Evolutionary conservation across 2,329 filamentous ascomycete species (phyloP).

Genomic region (Albifimbria verrucaria): DNA sequence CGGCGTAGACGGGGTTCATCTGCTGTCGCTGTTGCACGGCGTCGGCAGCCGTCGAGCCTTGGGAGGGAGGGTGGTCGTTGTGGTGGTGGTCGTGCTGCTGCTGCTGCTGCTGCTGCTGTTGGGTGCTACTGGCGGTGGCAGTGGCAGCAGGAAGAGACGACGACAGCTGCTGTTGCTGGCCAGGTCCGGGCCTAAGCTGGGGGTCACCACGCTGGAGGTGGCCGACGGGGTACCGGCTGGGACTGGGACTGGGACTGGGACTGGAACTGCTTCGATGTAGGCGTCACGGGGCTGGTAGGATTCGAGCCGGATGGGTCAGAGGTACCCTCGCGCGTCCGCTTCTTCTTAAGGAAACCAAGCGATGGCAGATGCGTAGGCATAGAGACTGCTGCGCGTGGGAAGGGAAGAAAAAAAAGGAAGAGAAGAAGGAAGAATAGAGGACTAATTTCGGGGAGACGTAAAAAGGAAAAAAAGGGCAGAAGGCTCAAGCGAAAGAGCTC

Average conservation of each 20-base stretch:
- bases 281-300: slow-evolving; percentile 61
- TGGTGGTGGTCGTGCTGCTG: slow-evolving; percentile 7
- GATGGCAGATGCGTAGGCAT: too few relatives aligned
- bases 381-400: slow-evolving; percentile 17
- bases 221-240: neutral
- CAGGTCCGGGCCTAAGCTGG: slow-evolving; percentile 9
- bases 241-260: slow-evolving; percentile 23
- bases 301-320: slow-evolving; percentile 66
- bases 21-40: slow-evolving; percentile 20
- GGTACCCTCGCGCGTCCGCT: slow-evolving; percentile 90
- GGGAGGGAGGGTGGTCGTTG: slow-evolving; percentile 5
- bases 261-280: slow-evolving; percentile 52
- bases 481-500: neutral
- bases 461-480: neutral
- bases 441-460: neutral
- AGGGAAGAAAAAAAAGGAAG: slow-evolving; percentile 1
- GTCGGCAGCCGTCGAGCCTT: slow-evolving; percentile 15
- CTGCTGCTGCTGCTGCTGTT: slow-evolving; percentile 29
- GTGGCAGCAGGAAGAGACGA: slow-evolving; percentile 17
- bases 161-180: slow-evolving; percentile 16
- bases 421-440: slow-evolving; percentile 4
- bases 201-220: slow-evolving; percentile 7
- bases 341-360: slow-evolving; percentile 96
- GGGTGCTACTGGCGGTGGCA: slow-evolving; percentile 7
- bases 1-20: slow-evolving; percentile 24